phyloP scores from a whole-genome alignment of 306 rosid species.

The Gillenia trifoliata region DNA sequence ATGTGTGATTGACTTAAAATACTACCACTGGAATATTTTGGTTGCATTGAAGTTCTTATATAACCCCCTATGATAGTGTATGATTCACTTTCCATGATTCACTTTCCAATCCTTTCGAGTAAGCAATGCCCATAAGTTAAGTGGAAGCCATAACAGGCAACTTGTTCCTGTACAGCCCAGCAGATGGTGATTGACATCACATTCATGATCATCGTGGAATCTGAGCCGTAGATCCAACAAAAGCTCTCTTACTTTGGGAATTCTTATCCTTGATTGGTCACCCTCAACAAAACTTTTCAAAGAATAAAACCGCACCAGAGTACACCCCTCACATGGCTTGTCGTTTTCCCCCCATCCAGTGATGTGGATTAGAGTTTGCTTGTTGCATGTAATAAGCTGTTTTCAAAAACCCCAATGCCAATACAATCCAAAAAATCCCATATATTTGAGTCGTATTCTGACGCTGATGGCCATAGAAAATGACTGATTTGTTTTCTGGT shows the following conservation, averaged over 20 bases:
- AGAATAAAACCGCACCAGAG: slow-evolving; percentile 20
- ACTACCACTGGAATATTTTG: too few species aligned
- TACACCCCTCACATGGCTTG: slow-evolving; percentile 49
- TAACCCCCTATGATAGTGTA: too few species aligned
- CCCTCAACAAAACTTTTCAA: slow-evolving; percentile 10
- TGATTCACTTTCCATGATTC: too few species aligned
- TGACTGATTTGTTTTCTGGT: slow-evolving; percentile 37
- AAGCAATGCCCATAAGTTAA: not conserved
- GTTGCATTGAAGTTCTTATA: too few species aligned
- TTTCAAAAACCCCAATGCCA: slow-evolving; percentile 28
- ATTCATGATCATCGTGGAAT: not conserved
- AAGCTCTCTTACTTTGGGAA: not conserved
- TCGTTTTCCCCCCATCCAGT: slow-evolving; percentile 33
- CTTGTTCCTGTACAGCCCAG: slow-evolving; percentile 1
- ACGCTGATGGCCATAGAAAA: slow-evolving; percentile 42
- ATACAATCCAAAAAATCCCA: slow-evolving; percentile 47
- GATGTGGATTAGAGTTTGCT: slow-evolving; percentile 27
- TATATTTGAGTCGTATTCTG: slow-evolving; percentile 7
- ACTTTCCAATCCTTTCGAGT: too few species aligned
- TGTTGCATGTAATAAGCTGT: slow-evolving; percentile 18
- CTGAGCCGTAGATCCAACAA: not conserved
- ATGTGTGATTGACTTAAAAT: too few species aligned
- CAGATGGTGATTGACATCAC: not conserved
- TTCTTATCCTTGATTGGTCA: slow-evolving; percentile 18
- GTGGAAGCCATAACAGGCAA: not conserved